phyloP scores from a whole-genome alignment of 768 basidiomycete species.

The Aureoboletus auriporus region DNA sequence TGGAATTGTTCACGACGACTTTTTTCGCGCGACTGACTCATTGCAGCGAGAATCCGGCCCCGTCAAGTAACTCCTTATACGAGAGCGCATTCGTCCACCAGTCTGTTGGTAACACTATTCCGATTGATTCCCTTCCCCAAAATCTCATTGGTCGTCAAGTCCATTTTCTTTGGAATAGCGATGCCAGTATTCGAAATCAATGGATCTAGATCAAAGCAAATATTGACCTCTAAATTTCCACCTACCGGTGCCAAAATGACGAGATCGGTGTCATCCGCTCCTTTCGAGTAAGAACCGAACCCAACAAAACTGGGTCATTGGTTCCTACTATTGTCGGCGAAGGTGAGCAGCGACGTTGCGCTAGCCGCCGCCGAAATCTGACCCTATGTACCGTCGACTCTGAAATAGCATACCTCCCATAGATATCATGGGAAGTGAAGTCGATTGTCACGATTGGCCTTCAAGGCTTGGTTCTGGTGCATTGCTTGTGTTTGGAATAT shows the following conservation, averaged over 20 bases:
- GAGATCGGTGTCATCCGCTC: conserved; percentile 61
- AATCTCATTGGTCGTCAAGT: conserved; percentile 45
- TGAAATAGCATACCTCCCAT: too few species aligned
- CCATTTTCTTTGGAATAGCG: conserved; percentile 65
- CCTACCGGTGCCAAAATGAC: conserved; percentile 51
- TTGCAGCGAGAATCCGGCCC: conserved; percentile 46
- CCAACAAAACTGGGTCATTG: too few species aligned
- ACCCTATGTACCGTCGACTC: conserved; percentile 14
- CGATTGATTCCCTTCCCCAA: too few species aligned
- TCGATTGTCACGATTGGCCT: conserved; percentile 42
- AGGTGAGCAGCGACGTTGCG: conserved; percentile 29
- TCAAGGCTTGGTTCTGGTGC: conserved; percentile 45
- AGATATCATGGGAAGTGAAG: too few species aligned
- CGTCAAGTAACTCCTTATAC: too few species aligned
- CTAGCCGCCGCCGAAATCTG: background rate
- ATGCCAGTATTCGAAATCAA: conserved; percentile 15
- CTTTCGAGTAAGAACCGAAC: conserved; percentile 34
- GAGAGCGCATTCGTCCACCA: too few species aligned
- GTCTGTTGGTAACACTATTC: conserved; percentile 42
- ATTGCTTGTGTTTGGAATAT: conserved; percentile 50
- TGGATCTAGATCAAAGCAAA: conserved; percentile 50
- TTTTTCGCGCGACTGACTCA: background rate
- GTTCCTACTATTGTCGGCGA: conserved; percentile 57
- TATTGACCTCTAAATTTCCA: conserved; percentile 43
- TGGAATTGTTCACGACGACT: background rate